phyloP scores from a whole-genome alignment of 805 yeast species.

The Myxozyma melibiosi region DNA sequence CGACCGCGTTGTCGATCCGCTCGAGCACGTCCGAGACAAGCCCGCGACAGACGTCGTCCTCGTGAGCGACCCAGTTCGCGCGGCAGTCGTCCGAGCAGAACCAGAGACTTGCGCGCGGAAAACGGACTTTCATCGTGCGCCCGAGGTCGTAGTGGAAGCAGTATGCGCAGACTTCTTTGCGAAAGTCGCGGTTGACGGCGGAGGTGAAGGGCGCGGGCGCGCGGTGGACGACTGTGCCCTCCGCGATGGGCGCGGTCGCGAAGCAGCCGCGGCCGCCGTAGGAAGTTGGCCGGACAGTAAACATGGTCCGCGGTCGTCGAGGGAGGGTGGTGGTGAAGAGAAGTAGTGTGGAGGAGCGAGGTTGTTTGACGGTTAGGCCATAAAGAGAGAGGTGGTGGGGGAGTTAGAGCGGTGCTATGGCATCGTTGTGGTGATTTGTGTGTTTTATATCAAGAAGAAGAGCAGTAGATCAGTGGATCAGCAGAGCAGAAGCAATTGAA shows the following conservation, averaged over 20 bases:
- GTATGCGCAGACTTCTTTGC: constrained; percentile 62
- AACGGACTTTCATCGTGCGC: constrained; percentile 48
- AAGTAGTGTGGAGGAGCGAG: too few relatives aligned
- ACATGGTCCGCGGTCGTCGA: not conserved
- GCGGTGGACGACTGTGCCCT: constrained; percentile 47
- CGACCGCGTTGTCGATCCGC: constrained; percentile 43
- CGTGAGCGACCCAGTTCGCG: constrained; percentile 41
- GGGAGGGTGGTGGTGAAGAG: too few relatives aligned
- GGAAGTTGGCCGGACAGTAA: constrained; percentile 40
- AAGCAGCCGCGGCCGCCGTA: constrained; percentile 69
- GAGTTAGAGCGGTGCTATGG: too few relatives aligned
- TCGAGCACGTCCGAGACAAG: constrained; percentile 47
- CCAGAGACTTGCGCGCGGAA: constrained; percentile 51
- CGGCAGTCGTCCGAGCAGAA: constrained; percentile 57
- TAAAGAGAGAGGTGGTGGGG: too few relatives aligned
- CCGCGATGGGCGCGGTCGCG: constrained; percentile 47
- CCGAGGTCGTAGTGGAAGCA: constrained; percentile 58
- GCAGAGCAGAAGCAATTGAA: too few relatives aligned
- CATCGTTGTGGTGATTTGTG: too few relatives aligned
- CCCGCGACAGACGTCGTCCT: constrained; percentile 42
- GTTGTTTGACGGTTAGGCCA: too few relatives aligned
- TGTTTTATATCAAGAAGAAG: too few relatives aligned
- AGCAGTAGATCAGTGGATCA: too few relatives aligned
- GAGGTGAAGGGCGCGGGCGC: constrained; percentile 52
- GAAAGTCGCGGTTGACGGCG: constrained; percentile 54